phyloP scores from a whole-genome alignment of 768 basidiomycete species.

The Serpula lacrymans region DNA sequence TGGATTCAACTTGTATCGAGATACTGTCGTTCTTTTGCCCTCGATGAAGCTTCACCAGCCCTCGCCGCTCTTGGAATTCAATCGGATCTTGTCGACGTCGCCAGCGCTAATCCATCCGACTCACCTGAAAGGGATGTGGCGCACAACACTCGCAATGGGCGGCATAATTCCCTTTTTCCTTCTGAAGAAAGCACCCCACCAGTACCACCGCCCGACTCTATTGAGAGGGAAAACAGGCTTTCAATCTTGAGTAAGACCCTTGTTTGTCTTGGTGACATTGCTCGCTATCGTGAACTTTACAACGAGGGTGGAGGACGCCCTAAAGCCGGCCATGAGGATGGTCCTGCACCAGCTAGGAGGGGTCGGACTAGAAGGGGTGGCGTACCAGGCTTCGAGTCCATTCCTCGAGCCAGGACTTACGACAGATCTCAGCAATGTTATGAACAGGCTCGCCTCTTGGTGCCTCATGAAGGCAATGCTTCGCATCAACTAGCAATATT shows the following conservation, averaged over 20 bases:
- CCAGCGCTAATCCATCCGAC: conserved; percentile 19
- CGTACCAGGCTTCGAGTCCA: conserved; percentile 36
- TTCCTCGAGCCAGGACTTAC: conserved; percentile 64
- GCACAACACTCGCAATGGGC: conserved; percentile 32
- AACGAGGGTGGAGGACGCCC: conserved; percentile 67
- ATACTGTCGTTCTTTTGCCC: conserved; percentile 64
- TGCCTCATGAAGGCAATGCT: conserved; percentile 89
- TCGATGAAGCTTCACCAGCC: conserved; percentile 60
- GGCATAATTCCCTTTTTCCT: conserved; percentile 65
- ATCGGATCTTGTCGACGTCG: conserved; percentile 35
- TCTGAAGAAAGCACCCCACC: conserved; percentile 44
- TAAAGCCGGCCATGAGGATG: conserved; percentile 66
- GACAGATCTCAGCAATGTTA: conserved; percentile 78
- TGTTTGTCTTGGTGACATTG: conserved; percentile 91
- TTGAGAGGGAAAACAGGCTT: conserved; percentile 62
- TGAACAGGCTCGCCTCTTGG: conserved; percentile 75
- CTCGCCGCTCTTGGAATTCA: conserved; percentile 58
- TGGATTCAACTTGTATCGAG: conserved; percentile 81
- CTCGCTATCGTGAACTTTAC: conserved; percentile 90
- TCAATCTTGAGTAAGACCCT: conserved; percentile 82
- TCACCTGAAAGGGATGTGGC: conserved; percentile 15
- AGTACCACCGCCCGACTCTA: conserved; percentile 37
- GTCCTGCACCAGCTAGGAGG: conserved; percentile 31
- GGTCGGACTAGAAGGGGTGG: conserved; percentile 50
- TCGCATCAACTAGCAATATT: conserved; percentile 96